Conservation (phyloP, 768 basidiomycete species). For the Coprinopsis sp. region DNA sequence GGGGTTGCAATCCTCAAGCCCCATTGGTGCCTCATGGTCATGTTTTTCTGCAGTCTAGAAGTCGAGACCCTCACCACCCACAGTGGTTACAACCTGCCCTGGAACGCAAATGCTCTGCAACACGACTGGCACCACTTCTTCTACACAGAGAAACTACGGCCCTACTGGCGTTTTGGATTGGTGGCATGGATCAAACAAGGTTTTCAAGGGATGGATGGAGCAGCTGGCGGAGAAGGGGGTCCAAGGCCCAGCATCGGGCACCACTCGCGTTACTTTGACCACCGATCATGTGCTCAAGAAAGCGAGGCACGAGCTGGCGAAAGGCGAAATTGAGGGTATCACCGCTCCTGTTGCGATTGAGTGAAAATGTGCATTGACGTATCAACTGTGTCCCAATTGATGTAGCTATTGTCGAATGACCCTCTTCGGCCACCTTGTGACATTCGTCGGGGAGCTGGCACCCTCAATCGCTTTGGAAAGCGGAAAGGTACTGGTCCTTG, state of each 20-base stretch:
- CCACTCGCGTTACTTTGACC: too few species aligned
- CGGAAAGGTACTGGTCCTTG: too few species aligned
- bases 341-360: too few species aligned
- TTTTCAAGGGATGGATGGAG: background rate
- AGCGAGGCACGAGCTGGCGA: background rate
- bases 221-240: background rate
- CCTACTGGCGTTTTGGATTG: background rate
- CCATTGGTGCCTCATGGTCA: slow-evolving; percentile 1
- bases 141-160: slow-evolving; percentile 3
- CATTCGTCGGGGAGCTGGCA: too few species aligned
- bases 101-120: background rate
- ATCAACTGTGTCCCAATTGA: too few species aligned
- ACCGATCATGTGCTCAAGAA: background rate
- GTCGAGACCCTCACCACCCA: background rate
- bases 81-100: slow-evolving; percentile 1
- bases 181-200: background rate
- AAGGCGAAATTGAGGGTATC: background rate
- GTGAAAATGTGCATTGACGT: too few species aligned
- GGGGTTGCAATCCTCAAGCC: background rate
- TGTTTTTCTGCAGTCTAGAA: slow-evolving; percentile 1
- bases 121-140: slow-evolving; percentile 4
- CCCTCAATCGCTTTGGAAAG: too few species aligned
- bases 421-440: too few species aligned
- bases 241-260: background rate
- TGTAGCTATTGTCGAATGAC: too few species aligned